Base-by-base conservation (phyloP, 257 asterid genomes). In the Verbena officinalis region DNA sequence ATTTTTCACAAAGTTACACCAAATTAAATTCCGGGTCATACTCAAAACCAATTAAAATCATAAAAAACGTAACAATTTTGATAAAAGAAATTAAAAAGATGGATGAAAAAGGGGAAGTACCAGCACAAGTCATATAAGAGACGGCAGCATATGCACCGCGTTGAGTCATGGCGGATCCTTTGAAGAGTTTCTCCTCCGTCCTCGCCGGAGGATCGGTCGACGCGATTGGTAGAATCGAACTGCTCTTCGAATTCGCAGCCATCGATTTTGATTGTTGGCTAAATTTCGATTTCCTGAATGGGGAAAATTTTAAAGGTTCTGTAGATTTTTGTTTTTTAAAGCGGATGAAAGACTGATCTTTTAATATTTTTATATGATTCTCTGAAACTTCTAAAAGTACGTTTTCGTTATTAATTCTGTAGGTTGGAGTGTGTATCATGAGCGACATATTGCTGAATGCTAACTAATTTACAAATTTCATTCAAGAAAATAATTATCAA, bases 81-180 rank as follows among this genome's bases (percentile, higher is more conserved):
- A 20, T 31, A 9, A 54, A 43, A 71, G 42, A 71, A 76, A 66
- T 39, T 40, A 1, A 12, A 10, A 5, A 14, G 19, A 14, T 31
- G 5, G 4, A 16, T 21, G 12, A 45, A 9, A 6, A 5, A 46
- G 24, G 40, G n/a, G 30, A 27, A 19, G 14, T 79, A 93, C 99
- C 97, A 62, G 99, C 99, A 55, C 97, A 93, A 50, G 80, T 36
- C 99, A 93, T 93, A 60, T 90, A 93, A 73, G 96, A 87, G 60
- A 87, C 62, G 68, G 99, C 95, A 65, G 99, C 97, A 58, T 83
- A 86, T 40, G 89, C 95, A 20, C 99, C 97, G 65, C 97, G 95
- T 55, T 86, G 84, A 48, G 95, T 84, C 97, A 93, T 93, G 59
- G 84, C 78, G 53, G 99, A 93, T 67, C 99, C 96, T 77, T 84